Evolutionary conservation across 2,329 filamentous ascomycete genomes (phyloP).

Genomic region (Aspergillus texensis): DNA sequence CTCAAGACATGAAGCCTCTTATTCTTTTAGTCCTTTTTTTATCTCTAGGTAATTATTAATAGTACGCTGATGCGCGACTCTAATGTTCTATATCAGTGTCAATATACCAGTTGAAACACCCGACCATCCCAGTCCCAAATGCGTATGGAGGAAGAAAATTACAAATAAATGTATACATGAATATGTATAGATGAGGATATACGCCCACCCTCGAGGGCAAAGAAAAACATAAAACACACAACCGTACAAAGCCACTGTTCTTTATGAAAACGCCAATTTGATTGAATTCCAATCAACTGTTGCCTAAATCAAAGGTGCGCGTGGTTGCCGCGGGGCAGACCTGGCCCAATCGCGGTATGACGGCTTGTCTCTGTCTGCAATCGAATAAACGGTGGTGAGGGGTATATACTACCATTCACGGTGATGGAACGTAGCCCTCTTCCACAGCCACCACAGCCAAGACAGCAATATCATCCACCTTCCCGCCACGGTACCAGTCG

Average conservation of each 20-base stretch:
- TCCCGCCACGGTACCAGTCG: conserved; percentile 87
- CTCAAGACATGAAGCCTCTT: not conserved
- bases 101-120: not conserved
- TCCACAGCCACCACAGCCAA: conserved; percentile 78
- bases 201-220: not conserved
- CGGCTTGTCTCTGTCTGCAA: not conserved
- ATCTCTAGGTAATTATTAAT: not conserved
- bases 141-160: not conserved
- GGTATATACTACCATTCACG: not conserved
- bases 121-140: not conserved
- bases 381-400: not conserved
- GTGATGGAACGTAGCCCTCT: conserved; percentile 31
- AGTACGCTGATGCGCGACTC: not conserved
- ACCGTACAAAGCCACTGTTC: not conserved
- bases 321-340: not conserved
- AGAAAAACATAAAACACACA: not conserved
- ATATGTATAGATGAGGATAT: not conserved
- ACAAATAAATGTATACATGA: not conserved
- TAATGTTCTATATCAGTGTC: not conserved
- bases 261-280: not conserved
- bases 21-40: not conserved
- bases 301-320: not conserved
- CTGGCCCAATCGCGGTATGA: not conserved
- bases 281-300: not conserved
- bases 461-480: conserved; percentile 93